These are phyloP conservation scores for Salix udensis DNA, from an alignment of 345 rosid genomes.

Conservation along the genomic window DNA sequence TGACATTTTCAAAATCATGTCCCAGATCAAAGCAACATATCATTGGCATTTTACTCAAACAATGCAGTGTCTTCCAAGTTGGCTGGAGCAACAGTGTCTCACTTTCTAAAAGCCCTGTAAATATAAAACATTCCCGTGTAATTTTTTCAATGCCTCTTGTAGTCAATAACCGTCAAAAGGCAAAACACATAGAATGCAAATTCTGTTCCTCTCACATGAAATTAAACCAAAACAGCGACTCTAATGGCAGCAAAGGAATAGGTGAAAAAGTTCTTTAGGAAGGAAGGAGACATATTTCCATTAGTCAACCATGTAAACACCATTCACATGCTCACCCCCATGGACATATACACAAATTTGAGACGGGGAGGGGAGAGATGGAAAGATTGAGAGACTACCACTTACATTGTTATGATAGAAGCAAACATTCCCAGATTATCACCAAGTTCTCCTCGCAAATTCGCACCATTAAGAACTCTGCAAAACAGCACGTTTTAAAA, in stretches of 20 bases:
- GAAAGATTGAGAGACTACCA: slow-evolving; percentile 3
- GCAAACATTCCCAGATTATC: slow-evolving; percentile 55
- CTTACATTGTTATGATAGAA: slow-evolving; percentile 81
- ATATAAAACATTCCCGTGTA: background rate
- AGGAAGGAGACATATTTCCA: background rate
- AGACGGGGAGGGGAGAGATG: background rate
- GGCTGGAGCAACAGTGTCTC: background rate
- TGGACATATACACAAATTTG: background rate
- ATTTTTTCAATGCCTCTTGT: background rate
- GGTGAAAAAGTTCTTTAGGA: background rate
- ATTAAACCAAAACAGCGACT: background rate
- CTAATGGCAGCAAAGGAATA: background rate
- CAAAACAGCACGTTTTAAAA: slow-evolving; percentile 5
- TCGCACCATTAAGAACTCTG: slow-evolving; percentile 82
- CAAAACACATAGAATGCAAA: background rate
- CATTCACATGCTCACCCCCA: background rate
- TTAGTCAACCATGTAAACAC: background rate
- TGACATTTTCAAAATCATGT: background rate
- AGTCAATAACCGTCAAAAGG: background rate
- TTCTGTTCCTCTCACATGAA: background rate
- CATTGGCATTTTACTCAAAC: background rate
- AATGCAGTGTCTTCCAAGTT: background rate
- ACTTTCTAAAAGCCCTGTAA: background rate
- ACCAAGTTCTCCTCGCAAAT: slow-evolving; percentile 91
- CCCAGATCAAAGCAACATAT: background rate